A percentile compares a stretch with the other conserved stretches of the same genome.
Evolutionary conservation across 768 basidiomycete genomes (phyloP).

Genomic region (Pulveroboletus ravenelii): DNA sequence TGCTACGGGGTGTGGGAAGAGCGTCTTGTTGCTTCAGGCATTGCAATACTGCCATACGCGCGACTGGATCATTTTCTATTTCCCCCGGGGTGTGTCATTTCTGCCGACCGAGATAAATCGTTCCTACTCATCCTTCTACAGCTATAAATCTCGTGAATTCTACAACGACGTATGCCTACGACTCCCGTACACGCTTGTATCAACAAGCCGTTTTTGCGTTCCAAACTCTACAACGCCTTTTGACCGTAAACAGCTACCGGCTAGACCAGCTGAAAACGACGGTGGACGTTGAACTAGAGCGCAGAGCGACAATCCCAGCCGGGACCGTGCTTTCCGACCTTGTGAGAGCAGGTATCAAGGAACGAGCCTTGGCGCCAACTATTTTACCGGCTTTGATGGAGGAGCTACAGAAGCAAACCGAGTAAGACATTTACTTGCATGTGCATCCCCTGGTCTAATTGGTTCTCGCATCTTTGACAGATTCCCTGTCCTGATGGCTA

Average conservation of each 20-base stretch:
- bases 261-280: conserved; percentile 41
- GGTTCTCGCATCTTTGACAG: conserved; percentile 33
- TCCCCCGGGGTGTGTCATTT: conserved; percentile 61
- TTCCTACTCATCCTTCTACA: conserved; percentile 17
- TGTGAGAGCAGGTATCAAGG: conserved; percentile 52
- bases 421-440: conserved; percentile 38
- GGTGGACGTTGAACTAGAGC: conserved; percentile 43
- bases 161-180: conserved; percentile 66
- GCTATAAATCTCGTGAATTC: conserved; percentile 67
- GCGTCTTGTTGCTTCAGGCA: conserved; percentile 70
- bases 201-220: conserved; percentile 63
- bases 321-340: conserved; percentile 53
- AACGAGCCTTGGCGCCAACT: conserved; percentile 47
- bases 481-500: conserved; percentile 72
- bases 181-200: conserved; percentile 72
- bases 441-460: background rate
- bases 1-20: conserved; percentile 74
- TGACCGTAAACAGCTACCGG: conserved; percentile 49
- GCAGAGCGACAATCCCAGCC: conserved; percentile 38
- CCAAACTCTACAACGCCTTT: conserved; percentile 58
- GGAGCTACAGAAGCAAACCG: conserved; percentile 58
- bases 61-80: conserved; percentile 80
- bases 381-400: conserved; percentile 56
- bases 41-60: conserved; percentile 60
- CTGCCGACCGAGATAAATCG: background rate